Conservation (phyloP, 2,329 filamentous ascomycete genomes). For the Colletotrichum chlorophyti region DNA sequence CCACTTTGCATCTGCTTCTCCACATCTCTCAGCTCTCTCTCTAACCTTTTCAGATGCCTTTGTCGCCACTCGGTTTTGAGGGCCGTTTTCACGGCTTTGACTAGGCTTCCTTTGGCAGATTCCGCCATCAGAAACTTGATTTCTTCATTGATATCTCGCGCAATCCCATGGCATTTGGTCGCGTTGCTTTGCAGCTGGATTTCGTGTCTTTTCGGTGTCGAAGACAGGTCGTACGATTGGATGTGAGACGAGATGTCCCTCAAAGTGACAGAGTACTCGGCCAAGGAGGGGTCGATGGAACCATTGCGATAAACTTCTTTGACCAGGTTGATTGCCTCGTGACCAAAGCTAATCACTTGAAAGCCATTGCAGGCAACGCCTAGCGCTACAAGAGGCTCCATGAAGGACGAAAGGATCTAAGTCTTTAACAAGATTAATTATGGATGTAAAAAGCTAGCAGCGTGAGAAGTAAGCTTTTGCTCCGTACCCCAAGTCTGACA, state of each 20-base stretch:
- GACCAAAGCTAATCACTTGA: constrained; percentile 32
- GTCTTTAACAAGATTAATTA: no score
- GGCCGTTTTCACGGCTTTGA: background rate
- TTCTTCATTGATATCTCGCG: background rate
- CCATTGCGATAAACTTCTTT: constrained; percentile 30
- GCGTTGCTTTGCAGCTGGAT: background rate
- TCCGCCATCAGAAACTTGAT: background rate
- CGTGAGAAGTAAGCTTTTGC: no score
- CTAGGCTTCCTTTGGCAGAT: background rate
- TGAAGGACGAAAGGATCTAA: no score
- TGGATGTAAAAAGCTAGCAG: no score
- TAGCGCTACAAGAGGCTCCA: constrained; percentile 33
- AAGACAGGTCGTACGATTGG: background rate
- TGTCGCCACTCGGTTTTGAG: constrained; percentile 33
- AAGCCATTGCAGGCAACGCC: constrained; percentile 35
- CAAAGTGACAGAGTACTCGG: background rate
- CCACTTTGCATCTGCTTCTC: background rate
- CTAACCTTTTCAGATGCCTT: constrained; percentile 27
- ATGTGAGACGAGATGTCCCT: background rate
- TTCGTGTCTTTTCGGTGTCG: background rate
- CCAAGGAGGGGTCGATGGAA: background rate
- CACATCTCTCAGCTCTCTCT: constrained; percentile 21
- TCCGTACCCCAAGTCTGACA: no score
- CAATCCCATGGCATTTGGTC: background rate
- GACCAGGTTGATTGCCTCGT: constrained; percentile 27